Evolutionary conservation across 2,329 filamentous ascomycete species (phyloP), one percentile per base, ranked within the genome.

Genomic region (Chaetomium sp.): DNA sequence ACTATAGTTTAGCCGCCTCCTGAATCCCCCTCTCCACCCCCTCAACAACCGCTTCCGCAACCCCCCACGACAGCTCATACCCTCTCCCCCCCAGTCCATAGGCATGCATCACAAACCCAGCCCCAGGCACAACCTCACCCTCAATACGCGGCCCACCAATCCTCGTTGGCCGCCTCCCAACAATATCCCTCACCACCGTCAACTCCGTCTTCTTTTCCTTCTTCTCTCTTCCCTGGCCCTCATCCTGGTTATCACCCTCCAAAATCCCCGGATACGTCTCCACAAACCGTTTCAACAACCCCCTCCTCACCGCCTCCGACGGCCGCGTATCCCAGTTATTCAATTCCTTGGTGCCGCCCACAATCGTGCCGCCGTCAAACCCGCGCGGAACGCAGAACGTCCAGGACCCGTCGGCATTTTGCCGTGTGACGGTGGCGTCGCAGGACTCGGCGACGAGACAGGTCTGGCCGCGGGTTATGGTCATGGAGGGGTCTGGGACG

Each of bases 291-390:
- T 58, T 43, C 4, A 86, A 72, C 11, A 87, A 67, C 34, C 62
- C 65, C 40, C 71, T 67, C 14, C 82, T 69, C 0, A 77, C 76
- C 47, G 76, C 74, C 1, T 61, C 56, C 0, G 74, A 79, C 1
- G 81, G 77, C 14, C 73, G 69, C 0, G 74, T 66, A 47, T 79
- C 72, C 79, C 79, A 84, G 65, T 85, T 72, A 54, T 78, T 70
- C 1, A 76, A 74, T 64, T 86, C 79, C 66, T 85, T 86, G 8
- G 83, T 87, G 0, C 84, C 84, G 5, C 84, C 85, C 19, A 87
- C 78, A 41, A 87, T 73, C 0, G 84, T 87, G 2, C 84, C 84
- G 3, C 84, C 84, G 37, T 79, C 73, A 33, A 83, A 78, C 7
- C 77, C 78, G 2, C 85, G 76, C 0, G 84, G 82, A 5, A 87